These are phyloP conservation scores for Monilinia fructicola DNA, from an alignment of 2,329 filamentous ascomycete species.

Conservation along the genomic window DNA sequence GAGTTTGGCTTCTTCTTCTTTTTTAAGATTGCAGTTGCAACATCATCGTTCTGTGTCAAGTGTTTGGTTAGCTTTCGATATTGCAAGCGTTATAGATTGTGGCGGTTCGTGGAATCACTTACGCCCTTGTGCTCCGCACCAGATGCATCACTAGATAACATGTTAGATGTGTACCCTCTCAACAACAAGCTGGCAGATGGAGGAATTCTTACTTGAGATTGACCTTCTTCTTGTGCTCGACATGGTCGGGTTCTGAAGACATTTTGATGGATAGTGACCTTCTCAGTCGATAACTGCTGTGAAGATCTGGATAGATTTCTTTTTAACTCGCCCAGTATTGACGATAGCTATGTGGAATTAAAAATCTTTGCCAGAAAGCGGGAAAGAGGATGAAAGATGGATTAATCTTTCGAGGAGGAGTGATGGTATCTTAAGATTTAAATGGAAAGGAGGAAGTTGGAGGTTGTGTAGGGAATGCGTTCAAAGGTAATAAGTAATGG, in stretches of 20 bases:
- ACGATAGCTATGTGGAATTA: neutral
- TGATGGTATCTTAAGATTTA: neutral
- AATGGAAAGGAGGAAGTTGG: conserved; percentile 8
- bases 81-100: conserved; percentile 35
- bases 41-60: conserved; percentile 72
- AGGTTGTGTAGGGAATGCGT: too few relatives aligned
- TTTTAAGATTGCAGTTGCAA: conserved; percentile 93
- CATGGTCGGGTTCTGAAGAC: conserved; percentile 64
- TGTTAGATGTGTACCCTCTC: conserved; percentile 43
- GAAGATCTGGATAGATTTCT: neutral
- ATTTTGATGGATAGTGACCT: conserved; percentile 55
- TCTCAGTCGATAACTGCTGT: conserved; percentile 14
- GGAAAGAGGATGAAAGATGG: conserved; percentile 2
- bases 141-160: conserved; percentile 70
- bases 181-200: conserved; percentile 6
- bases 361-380: neutral
- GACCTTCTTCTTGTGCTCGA: conserved; percentile 75
- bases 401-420: conserved; percentile 3
- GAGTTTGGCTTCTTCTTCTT: conserved; percentile 99
- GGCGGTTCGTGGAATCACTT: conserved; percentile 42
- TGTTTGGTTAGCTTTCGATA: conserved; percentile 45
- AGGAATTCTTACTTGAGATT: conserved; percentile 68
- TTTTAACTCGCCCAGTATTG: conserved; percentile 4
- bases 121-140: conserved; percentile 85
- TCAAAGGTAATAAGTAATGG: conserved; percentile 1